phyloP scores from a whole-genome alignment of 2,329 filamentous ascomycete species.

The Sporothrix brasiliensis region DNA sequence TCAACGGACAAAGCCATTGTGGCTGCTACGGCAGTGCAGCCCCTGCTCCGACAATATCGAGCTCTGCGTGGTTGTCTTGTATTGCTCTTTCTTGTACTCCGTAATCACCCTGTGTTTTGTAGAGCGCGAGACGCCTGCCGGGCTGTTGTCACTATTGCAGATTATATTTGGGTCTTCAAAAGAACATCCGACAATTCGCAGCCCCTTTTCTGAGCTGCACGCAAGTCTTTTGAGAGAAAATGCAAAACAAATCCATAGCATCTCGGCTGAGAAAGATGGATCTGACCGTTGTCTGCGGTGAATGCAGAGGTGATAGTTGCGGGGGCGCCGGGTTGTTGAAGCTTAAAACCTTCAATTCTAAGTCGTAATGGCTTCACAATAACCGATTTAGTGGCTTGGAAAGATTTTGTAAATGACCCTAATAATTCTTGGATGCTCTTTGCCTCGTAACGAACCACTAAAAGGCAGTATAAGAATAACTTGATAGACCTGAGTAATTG shows the following conservation, averaged over 20 bases:
- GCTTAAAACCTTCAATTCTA: not conserved
- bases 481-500: not conserved
- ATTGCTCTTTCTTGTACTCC: not conserved
- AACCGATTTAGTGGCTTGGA: not conserved
- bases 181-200: not conserved
- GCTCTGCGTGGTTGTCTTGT: not conserved
- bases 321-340: conserved; percentile 6
- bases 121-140: no score
- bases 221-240: not conserved
- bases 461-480: not conserved
- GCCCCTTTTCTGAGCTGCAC: not conserved
- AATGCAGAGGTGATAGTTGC: not conserved
- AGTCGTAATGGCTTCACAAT: not conserved
- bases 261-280: not conserved
- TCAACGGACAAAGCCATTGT: not conserved
- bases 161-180: not conserved
- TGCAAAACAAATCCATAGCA: not conserved
- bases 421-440: not conserved
- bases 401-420: not conserved
- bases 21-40: not conserved
- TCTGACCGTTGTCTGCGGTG: not conserved
- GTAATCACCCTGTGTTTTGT: not conserved
- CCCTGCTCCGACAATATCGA: no score
- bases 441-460: not conserved
- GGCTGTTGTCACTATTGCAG: no score